These are phyloP conservation scores for Microdochium nivale DNA, from an alignment of 2,329 filamentous ascomycete species.

Conservation along the genomic window DNA sequence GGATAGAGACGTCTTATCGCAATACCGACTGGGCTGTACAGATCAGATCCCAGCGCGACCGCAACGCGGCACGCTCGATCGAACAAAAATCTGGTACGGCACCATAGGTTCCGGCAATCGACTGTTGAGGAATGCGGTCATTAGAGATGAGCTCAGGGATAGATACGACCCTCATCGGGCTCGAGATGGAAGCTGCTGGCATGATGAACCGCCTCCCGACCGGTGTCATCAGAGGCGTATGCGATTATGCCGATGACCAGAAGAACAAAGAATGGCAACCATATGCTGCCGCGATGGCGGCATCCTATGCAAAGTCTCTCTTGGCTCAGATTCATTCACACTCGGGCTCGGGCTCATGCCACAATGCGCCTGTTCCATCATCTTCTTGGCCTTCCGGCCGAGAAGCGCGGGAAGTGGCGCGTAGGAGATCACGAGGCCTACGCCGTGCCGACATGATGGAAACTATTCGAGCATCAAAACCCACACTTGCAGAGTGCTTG, in stretches of 20 bases:
- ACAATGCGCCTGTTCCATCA: too few relatives aligned
- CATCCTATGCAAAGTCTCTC: conserved; percentile 18
- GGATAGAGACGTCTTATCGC: not conserved
- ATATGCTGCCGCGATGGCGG: conserved; percentile 21
- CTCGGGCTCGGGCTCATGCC: too few relatives aligned
- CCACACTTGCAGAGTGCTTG: not conserved
- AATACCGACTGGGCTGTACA: not conserved
- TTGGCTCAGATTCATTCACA: conserved; percentile 6
- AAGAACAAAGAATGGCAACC: conserved; percentile 21
- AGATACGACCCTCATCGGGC: conserved; percentile 15
- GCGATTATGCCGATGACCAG: conserved; percentile 25
- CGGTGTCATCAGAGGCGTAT: conserved; percentile 23
- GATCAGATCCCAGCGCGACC: not conserved
- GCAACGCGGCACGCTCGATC: not conserved
- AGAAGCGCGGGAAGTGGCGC: too few relatives aligned
- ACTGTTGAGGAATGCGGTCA: conserved; percentile 20
- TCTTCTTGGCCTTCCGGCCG: too few relatives aligned
- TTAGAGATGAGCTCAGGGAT: conserved; percentile 14
- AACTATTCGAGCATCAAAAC: too few relatives aligned
- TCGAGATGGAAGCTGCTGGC: conserved; percentile 24
- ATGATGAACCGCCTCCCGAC: conserved; percentile 17
- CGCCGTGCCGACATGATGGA: too few relatives aligned
- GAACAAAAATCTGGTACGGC: not conserved
- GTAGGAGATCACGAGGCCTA: too few relatives aligned
- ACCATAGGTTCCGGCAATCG: conserved; percentile 1